Evolutionary conservation across 2,329 filamentous ascomycete species (phyloP), one percentile per base, ranked within the genome.

Genomic region (Rosellinia necatrix): DNA sequence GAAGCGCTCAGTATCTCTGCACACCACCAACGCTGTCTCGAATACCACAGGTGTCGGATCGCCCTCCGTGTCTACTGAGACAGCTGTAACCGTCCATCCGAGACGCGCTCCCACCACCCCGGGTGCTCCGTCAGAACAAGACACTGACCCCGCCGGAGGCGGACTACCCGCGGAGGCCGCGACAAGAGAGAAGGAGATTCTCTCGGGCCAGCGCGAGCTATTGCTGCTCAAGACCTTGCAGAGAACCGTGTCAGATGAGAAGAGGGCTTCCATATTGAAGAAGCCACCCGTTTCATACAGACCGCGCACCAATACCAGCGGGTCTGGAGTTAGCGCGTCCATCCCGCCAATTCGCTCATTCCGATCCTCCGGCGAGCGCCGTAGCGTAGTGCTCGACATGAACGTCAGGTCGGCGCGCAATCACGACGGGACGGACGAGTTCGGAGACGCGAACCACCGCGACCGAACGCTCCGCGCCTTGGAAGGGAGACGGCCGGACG

Each of bases 331-430:
- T 35, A 64, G 70, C 13, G 64, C 69, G 29, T 65, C 68, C 21
- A 75, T 83, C 35, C 80, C 81, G 13, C 81, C 81, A 6, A 84
- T 84, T 66, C 78, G 82, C 51, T 74, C 75, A 7, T 83, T 84
- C 62, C 78, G 82, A 57, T 83, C 81, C 22, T 83, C 82, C 32
- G 79, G 78, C 64, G 81, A 81, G 58, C 80, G 83, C 62, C 81
- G 78, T 70, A 83, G 81, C 68, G 71, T 80, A 21, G 72, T 72
- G 12, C 72, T 81, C 64, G 81, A 84, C 65, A 83, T 82, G 78
- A 81, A 76, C 61, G 42, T 70, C 35, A 74, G 75, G 50, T 73
- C 73, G 22, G 65, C 74, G 59, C 73, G 74, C 58, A 72, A 73
- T 43, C 78, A 76, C 55, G 78, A 81, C 41, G 70, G 69, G 27